These are phyloP conservation scores for Gossypium longicalyx DNA, from an alignment of 345 rosid species.

Conservation along the genomic window DNA sequence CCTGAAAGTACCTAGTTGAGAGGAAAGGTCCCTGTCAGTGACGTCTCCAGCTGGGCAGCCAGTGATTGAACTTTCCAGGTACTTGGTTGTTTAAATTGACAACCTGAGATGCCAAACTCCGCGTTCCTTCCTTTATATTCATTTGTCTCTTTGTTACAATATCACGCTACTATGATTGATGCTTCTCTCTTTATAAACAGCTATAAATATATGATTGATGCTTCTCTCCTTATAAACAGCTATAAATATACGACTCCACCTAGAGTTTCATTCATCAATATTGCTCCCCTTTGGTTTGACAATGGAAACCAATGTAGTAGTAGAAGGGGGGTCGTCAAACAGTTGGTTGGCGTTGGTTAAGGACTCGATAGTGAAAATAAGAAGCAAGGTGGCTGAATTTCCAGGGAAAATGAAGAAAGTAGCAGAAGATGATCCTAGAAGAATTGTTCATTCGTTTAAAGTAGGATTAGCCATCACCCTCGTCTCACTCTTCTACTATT, in stretches of 20 bases:
- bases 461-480: conserved; percentile 62
- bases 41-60: too few species aligned
- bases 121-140: neutral
- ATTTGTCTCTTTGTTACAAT: neutral
- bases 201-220: neutral
- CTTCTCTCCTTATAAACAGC: neutral
- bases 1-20: too few species aligned
- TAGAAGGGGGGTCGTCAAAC: neutral
- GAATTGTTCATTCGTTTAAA: conserved; percentile 65
- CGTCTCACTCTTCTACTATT: conserved; percentile 61
- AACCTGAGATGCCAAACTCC: neutral
- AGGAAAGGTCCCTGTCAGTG: too few species aligned
- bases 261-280: neutral
- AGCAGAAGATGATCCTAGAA: conserved; percentile 64
- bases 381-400: conserved; percentile 19
- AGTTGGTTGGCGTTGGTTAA: conserved; percentile 6
- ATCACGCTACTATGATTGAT: neutral
- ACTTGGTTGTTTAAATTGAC: neutral
- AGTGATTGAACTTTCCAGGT: neutral
- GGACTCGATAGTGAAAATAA: conserved; percentile 16
- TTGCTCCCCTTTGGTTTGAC: neutral
- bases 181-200: too few species aligned
- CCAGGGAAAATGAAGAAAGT: conserved; percentile 34
- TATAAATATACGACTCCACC: neutral
- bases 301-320: neutral